Base-by-base conservation (phyloP, 768 basidiomycete genomes). In the Pisolithus marmoratus region DNA sequence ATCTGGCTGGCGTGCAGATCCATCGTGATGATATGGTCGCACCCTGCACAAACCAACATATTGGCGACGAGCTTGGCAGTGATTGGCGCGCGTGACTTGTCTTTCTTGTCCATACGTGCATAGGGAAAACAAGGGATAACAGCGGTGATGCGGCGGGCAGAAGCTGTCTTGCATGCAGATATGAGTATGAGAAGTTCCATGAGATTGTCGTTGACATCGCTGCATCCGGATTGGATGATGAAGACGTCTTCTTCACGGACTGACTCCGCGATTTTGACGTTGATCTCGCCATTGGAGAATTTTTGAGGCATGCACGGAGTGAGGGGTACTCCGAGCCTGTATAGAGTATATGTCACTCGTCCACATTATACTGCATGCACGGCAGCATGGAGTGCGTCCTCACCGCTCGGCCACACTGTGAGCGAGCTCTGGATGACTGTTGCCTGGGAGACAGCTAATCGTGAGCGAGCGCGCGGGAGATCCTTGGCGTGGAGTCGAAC, bases 21-120 rank as follows among this genome's bases (percentile, higher is more conserved):
- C 88, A 98, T 95, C n/a, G 95, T 97, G 60, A 99, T 97, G 63
- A 99, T 87, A 65, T 98, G 95, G 71, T 98, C 95, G 65, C 94
- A 96, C 22, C 95, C 95, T 8, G 96, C 94, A 44, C 96, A 90
- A 41, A 84, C 86, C 54, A 99, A 77, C 95, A 98, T 98, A 70
- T 96, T 98, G 22, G 95, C 94, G 45, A 98, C 91, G 49, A 99
- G 81, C 72, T 99, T 99, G 43, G 95, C 94, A 5, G 95, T 97
- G 68, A 99, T 99, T 23, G 96, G 95, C 4, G 94, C 93, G 7
- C 95, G 80, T 5, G 84, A 85, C 74, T 90, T 90, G 75, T 99
- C 93, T 78, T 98, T 99, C 74, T 96, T 96, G 78, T 97, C 95
- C 81, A 92, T 92, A 9, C 95, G 79, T 1, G 94, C 89, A 63